phyloP scores from a whole-genome alignment of 345 rosid species.

The Lumnitzera racemosa region DNA sequence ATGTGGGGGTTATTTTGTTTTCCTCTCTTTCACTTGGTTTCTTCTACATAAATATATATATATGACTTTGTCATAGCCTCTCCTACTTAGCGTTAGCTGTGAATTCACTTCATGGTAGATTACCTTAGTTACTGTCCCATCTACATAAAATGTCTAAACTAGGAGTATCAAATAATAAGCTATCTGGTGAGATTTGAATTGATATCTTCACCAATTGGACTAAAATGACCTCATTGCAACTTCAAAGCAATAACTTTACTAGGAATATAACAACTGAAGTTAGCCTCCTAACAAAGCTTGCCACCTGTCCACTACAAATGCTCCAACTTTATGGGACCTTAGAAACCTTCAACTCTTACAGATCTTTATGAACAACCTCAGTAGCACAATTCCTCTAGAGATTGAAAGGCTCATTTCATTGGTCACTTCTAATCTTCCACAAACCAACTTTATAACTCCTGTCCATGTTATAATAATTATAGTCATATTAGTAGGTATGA shows the following conservation, averaged over 20 bases:
- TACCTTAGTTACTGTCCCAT: constrained; percentile 47
- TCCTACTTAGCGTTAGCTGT: constrained; percentile 42
- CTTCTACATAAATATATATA: no score
- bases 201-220: constrained; percentile 40
- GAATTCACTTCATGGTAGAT: constrained; percentile 40
- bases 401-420: constrained; percentile 41
- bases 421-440: constrained; percentile 26
- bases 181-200: constrained; percentile 41
- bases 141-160: constrained; percentile 20
- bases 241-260: constrained; percentile 37
- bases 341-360: not conserved
- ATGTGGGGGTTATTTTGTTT: no score
- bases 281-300: constrained; percentile 12
- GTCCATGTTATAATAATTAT: constrained; percentile 19
- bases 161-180: constrained; percentile 31
- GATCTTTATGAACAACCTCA: constrained; percentile 44
- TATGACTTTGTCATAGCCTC: constrained; percentile 38
- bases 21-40: no score
- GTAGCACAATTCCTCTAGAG: constrained; percentile 44
- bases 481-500: constrained; percentile 7
- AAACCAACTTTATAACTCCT: constrained; percentile 40
- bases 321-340: constrained; percentile 21
- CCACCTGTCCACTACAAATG: constrained; percentile 33
- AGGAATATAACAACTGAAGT: constrained; percentile 46
- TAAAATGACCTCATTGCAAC: constrained; percentile 32